Conservation (phyloP, 192 early-diverging fungal species). For the Allomyces javanicus region DNA sequence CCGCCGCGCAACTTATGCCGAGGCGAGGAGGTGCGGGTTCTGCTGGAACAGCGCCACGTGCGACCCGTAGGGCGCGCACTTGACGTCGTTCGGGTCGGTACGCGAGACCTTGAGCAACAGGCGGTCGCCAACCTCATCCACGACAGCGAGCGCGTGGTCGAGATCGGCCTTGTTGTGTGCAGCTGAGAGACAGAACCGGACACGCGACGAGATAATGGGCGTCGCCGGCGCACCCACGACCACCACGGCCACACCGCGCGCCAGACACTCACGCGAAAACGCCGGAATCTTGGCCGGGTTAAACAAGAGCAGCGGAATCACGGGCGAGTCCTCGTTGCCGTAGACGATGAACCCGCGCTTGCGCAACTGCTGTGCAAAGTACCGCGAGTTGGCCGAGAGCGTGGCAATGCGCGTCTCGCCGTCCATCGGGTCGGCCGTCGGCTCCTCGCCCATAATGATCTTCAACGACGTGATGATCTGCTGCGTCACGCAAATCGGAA, state of each 20-base stretch:
- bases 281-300: slow-evolving; percentile 93
- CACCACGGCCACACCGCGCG: slow-evolving; percentile 78
- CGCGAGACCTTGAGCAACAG: slow-evolving; percentile 36
- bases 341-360: slow-evolving; percentile 89
- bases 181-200: slow-evolving; percentile 84
- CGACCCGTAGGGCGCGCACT: not conserved
- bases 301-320: slow-evolving; percentile 77
- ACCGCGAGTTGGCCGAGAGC: slow-evolving; percentile 70
- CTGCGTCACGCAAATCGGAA: slow-evolving; percentile 63
- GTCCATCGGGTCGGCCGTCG: slow-evolving; percentile 46
- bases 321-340: slow-evolving; percentile 68
- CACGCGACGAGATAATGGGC: slow-evolving; percentile 84
- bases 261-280: slow-evolving; percentile 78
- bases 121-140: slow-evolving; percentile 53
- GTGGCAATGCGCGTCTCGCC: slow-evolving; percentile 65
- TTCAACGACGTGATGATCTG: slow-evolving; percentile 76
- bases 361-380: slow-evolving; percentile 55
- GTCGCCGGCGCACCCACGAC: slow-evolving; percentile 96
- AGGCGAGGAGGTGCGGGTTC: too few relatives aligned
- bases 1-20: too few relatives aligned
- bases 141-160: slow-evolving; percentile 45
- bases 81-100: not conserved
- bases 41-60: not conserved
- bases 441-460: slow-evolving; percentile 81
- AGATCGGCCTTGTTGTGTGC: slow-evolving; percentile 89